Conservation (phyloP, 164 flowering plant species). For the Euptelea pleiosperma region DNA sequence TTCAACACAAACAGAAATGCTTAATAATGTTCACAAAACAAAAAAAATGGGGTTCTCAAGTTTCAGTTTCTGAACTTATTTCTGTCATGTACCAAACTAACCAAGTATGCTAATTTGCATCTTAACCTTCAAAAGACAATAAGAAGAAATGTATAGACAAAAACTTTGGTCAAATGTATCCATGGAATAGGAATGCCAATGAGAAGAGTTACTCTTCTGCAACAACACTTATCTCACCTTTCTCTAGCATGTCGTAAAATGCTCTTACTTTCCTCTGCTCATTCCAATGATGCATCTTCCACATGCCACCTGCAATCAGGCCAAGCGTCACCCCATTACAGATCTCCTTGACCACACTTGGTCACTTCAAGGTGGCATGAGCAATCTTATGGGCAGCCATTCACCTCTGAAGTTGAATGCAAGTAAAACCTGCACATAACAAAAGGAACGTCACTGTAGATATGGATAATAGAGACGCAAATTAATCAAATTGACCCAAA, state of each 20-base stretch:
- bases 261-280: constrained; percentile 33
- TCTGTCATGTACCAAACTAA: not conserved
- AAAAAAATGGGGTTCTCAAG: not conserved
- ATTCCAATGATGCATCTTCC: constrained; percentile 44
- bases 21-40: too few relatives aligned
- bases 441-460: not conserved
- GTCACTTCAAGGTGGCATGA: constrained; percentile 32
- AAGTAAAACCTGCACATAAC: constrained; percentile 11
- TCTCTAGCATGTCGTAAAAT: constrained; percentile 33
- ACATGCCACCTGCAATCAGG: constrained; percentile 28
- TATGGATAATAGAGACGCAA: not conserved
- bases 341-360: constrained; percentile 38
- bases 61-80: constrained; percentile 8
- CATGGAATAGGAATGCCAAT: too few relatives aligned
- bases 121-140: not conserved
- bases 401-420: constrained; percentile 2
- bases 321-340: constrained; percentile 26
- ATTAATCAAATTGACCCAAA: too few relatives aligned
- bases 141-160: too few relatives aligned
- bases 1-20: not conserved
- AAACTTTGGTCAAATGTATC: too few relatives aligned
- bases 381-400: constrained; percentile 33
- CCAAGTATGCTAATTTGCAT: not conserved
- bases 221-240: constrained; percentile 33
- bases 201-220: constrained; percentile 21